phyloP scores from a whole-genome alignment of 2,329 filamentous ascomycete species.

The Pseudogymnoascus sp. region DNA sequence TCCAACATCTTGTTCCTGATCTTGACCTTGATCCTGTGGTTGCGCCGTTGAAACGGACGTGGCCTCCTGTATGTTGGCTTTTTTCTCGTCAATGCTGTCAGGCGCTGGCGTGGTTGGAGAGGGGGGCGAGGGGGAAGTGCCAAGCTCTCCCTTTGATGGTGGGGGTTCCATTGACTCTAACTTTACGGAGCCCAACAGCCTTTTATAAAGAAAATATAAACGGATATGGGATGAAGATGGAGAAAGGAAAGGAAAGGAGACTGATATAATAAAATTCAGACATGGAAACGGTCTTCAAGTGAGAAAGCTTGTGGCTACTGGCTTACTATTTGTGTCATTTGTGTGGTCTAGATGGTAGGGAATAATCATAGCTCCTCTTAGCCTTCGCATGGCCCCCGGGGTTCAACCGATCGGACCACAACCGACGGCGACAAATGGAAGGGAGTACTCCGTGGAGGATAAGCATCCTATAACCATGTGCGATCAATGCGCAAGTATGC shows the following conservation, averaged over 20 bases:
- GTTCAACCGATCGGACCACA: constrained; percentile 3
- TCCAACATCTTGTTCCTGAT: not conserved
- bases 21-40: not conserved
- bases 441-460: not conserved
- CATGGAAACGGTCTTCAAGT: not conserved
- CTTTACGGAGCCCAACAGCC: not conserved
- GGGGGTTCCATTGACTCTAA: not conserved
- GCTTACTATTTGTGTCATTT: not conserved
- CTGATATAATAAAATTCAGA: not conserved
- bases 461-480: not conserved
- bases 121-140: not conserved
- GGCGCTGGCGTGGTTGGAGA: not conserved
- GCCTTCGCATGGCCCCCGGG: not conserved
- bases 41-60: not conserved
- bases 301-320: not conserved
- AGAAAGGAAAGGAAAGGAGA: not conserved
- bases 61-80: not conserved
- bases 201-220: not conserved
- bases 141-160: not conserved
- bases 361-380: not conserved
- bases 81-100: not conserved
- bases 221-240: not conserved
- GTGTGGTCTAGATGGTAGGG: not conserved
- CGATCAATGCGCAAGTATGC: not conserved
- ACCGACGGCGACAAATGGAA: constrained; percentile 1